Base-by-base conservation (phyloP, 495 filamentous ascomycete species). In the Aspergillus bertholletiae region DNA sequence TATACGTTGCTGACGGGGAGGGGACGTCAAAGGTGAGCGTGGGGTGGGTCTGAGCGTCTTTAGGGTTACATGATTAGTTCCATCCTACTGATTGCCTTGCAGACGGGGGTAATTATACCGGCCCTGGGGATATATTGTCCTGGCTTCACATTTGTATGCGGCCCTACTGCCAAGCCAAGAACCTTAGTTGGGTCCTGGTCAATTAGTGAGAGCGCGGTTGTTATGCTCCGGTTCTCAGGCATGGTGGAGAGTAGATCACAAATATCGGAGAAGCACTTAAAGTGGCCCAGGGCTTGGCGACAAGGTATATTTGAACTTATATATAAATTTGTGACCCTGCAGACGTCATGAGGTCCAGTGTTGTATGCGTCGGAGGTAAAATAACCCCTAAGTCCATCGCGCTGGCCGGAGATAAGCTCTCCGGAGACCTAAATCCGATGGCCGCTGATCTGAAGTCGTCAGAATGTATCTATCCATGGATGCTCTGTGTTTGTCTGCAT, bases 11-110 rank as follows among this genome's bases (percentile, higher is more conserved):
- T 22, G 53, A 30, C 2, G 65, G 49, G 17, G 60, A 58, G 7
- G 64, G 44, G 7, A 54, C 51, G n/a, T 44, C 11, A 57, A 72
- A 69, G 15, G 54, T 51, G 23, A 75, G 40, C 34, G 62, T 39
- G 0, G 73, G 73, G 3, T 61, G 56, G 0, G 54, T 40, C 40
- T 71, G 66, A 30, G 69, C 67, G 17, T 69, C 73, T 76, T n/a
- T n/a, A n/a, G 44, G 37, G 30, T 32, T 32, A 39, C 5, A 30
- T n/a, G 18, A 4, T 18, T 8, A n/a, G 8, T 13, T 8, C 2
- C n/a, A 18, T 4, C 37, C 13, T 2, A n/a, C 7, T 40, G 37
- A 2, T 40, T 39, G 12, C 45, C n/a, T 28, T 27, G 7, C 24
- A 9, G 13, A 44, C 20, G 28, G 3, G 13, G 21, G 20, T 22